These are phyloP conservation scores for Tetrahymena borealis DNA, from an alignment of 73 alveolate species.

Conservation along the genomic window DNA sequence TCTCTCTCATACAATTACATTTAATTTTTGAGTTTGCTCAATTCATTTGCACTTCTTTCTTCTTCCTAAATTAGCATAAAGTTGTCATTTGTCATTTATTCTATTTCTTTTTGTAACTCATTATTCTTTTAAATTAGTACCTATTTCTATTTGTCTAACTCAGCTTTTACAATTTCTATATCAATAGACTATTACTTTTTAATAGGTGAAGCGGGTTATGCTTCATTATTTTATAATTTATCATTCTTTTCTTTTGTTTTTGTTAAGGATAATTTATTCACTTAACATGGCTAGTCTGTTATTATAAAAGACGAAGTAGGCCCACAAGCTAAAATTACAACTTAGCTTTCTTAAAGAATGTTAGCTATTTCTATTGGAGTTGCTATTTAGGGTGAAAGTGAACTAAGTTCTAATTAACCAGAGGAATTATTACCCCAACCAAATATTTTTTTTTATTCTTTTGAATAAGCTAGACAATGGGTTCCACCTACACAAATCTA, in stretches of 20 bases:
- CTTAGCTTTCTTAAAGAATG: neutral
- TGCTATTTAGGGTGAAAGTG: neutral
- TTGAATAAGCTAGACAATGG: conserved; percentile 62
- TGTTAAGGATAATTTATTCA: no score
- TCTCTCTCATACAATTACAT: neutral
- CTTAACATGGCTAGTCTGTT: neutral
- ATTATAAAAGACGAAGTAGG: neutral
- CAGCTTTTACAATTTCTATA: neutral
- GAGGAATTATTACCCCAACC: conserved; percentile 66
- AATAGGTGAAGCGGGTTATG: neutral
- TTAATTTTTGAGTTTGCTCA: neutral
- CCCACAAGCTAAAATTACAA: neutral
- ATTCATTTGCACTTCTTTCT: neutral
- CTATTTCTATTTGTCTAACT: neutral
- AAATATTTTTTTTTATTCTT: conserved; percentile 46
- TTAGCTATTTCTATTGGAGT: neutral
- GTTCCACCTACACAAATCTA: conserved; percentile 48
- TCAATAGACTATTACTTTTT: neutral
- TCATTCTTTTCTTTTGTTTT: neutral
- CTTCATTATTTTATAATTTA: neutral
- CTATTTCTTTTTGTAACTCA: neutral
- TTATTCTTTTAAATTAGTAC: neutral
- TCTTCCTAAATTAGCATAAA: neutral
- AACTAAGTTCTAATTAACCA: conserved; percentile 48
- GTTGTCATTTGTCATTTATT: neutral